Evolutionary conservation across 345 rosid species (phyloP), one percentile per base, ranked within the genome.

Genomic region (Cardamine resedifolia): DNA sequence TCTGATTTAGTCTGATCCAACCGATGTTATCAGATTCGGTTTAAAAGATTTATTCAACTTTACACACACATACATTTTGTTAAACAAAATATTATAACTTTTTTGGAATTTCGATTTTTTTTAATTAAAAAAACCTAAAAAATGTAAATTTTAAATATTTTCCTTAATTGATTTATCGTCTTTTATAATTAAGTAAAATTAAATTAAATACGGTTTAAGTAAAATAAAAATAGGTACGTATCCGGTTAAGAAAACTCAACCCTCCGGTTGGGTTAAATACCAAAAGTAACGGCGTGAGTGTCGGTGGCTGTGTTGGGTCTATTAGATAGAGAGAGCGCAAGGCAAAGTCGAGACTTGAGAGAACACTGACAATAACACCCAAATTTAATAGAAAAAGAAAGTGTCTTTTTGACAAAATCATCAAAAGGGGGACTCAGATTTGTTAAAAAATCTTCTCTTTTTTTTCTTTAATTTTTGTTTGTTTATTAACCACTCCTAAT

Each of bases 221-320:
- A 3, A 44, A 7, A 31, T 5, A 0, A 10, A 43, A 49, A 27
- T 11, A n/a, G 28, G 49, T 24, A 34, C 38, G 16, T 6, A 7
- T 24, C 62, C 78, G 68, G 78, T 67, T 14, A 28, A n/a, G 3
- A 8, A 27, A 27, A 38, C 7, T 8, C 6, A 20, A 38, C 47
- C 15, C 6, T 6, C 36, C 10, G 0, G 57, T 68, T 68, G 30
- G 20, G 39, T 43, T 74, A 50, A 48, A 59, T 20, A 74, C 47
- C 67, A 41, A 15, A 66, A 59, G 21, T 43, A 14, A 74, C 68
- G 78, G 73, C 67, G 56, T 38, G 23, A 68, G 74, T 68, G 74
- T 75, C 79, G 79, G 79, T 75, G 79, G 70, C 58, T 68, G 74
- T 75, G 57, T 27, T 66, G 9, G 23, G 23, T 31, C 5, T 11